Evolutionary conservation across 352 stramenopile genomes (phyloP), one percentile per base, ranked within the genome.

Genomic region (Aphanomyces cochlioides): DNA sequence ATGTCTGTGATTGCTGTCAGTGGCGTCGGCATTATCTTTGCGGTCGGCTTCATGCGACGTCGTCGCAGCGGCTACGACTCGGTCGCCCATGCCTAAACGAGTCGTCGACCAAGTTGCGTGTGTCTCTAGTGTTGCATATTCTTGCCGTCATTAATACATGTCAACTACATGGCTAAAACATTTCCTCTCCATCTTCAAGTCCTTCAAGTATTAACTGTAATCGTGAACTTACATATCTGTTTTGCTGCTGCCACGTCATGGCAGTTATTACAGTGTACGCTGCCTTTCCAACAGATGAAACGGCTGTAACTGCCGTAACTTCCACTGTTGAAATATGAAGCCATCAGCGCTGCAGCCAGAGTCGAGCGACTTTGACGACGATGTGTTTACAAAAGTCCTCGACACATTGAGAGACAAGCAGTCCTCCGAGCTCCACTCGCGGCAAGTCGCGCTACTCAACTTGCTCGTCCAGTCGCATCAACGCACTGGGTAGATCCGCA

Each of bases 401-500:
- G 64, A 70, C 13, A 70, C 64, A 10, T 47, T 70, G 15, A 47
- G 15, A 7, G 64, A 70, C 37, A 70, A 70, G 40, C 64, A 92
- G 79, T 92, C 85, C 19, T 70, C 69, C n/a, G 78, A 81, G 4
- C 80, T 87, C 28, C 82, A 90, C 67, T 79, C 80, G 53, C 77
- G 85, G 38, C 83, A 94, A 41, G 75, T 92, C 56, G 87, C 87
- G 21, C 77, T 93, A 34, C 80, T 84, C 39, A 89, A 92, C 75
- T 85, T 90, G 41, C 78, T 90, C n/a, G 73, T 92, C 36, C 89
- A 87, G 64, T 81, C 84, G 47, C 89, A 90, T 66, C 83, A 89
- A 63, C 28, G 28, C 28, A 60, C 72, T 1, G 86, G 86, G 86
- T 92, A 38, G 54, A 21, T 7, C 28, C 15, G 7, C 17, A n/a